These are phyloP conservation scores for Aspergillus calidoustus DNA, from an alignment of 2,329 filamentous ascomycete genomes.

Conservation along the genomic window DNA sequence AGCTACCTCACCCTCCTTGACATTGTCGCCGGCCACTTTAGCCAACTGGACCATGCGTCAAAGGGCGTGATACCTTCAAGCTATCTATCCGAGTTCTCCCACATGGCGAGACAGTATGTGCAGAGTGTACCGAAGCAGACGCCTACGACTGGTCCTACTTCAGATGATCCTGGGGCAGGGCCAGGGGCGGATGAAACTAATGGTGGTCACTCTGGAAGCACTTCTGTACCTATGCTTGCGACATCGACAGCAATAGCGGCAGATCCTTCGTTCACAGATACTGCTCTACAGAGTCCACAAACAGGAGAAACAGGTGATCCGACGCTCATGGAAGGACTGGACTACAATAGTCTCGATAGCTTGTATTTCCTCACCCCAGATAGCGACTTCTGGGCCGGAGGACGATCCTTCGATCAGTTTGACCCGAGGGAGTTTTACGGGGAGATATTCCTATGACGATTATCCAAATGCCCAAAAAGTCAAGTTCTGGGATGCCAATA, in stretches of 20 bases:
- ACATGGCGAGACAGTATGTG: constrained; percentile 47
- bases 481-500: background rate
- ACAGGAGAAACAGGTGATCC: background rate
- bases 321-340: background rate
- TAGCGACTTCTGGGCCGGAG: background rate
- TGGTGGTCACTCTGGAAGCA: too few species aligned
- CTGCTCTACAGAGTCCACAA: background rate
- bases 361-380: background rate
- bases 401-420: background rate
- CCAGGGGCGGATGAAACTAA: too few species aligned
- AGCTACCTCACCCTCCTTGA: constrained; percentile 48
- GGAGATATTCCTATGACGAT: background rate
- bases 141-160: background rate
- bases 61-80: constrained; percentile 43
- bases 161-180: background rate
- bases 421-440: constrained; percentile 1
- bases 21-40: constrained; percentile 50
- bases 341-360: background rate
- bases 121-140: background rate
- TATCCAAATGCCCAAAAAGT: background rate
- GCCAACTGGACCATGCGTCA: constrained; percentile 45
- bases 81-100: constrained; percentile 45
- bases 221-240: background rate
- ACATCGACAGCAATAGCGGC: too few species aligned
- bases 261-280: background rate